A percentile compares a stretch with the other conserved stretches of the same genome.
Conservation (phyloP, 2,329 filamentous ascomycete species). For the Pseudocercospora fijiensis region DNA sequence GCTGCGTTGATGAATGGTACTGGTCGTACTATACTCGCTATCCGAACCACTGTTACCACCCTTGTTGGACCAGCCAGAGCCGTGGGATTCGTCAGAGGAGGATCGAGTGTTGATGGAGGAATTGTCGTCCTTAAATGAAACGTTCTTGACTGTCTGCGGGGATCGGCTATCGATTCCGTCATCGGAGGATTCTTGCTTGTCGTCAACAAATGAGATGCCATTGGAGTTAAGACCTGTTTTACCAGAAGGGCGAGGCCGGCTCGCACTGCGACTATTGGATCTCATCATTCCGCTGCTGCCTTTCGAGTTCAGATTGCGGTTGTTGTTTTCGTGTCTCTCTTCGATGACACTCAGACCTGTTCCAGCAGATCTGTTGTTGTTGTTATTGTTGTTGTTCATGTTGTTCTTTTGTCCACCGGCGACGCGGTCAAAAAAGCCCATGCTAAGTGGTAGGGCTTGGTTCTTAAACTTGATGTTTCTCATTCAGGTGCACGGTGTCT, state of each 20-base stretch:
- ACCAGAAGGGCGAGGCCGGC: constrained; percentile 21
- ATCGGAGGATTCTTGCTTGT: constrained; percentile 19
- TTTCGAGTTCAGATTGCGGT: constrained; percentile 14
- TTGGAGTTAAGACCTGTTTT: constrained; percentile 25
- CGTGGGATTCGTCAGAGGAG: constrained; percentile 19
- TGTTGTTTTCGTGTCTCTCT: constrained; percentile 15
- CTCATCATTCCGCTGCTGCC: constrained; percentile 17
- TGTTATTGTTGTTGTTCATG: constrained; percentile 10
- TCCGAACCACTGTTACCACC: constrained; percentile 20
- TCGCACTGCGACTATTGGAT: constrained; percentile 17
- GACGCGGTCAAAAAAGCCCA: constrained; percentile 21
- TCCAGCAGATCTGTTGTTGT: constrained; percentile 17
- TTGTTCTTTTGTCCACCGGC: constrained; percentile 6
- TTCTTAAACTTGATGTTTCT: constrained; percentile 20
- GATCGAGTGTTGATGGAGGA: constrained; percentile 20
- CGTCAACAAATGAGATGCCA: constrained; percentile 23
- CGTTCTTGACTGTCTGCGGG: constrained; percentile 19
- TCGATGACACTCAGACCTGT: constrained; percentile 21
- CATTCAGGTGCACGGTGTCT: constrained; percentile 10
- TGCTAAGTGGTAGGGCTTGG: constrained; percentile 24
- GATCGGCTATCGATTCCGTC: constrained; percentile 18
- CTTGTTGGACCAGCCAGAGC: constrained; percentile 23
- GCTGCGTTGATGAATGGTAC: constrained; percentile 12
- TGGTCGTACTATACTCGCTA: constrained; percentile 22
- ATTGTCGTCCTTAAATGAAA: constrained; percentile 9